These are phyloP conservation scores for Bertia moriformis DNA, from an alignment of 2,329 filamentous ascomycete genomes.

Conservation along the genomic window DNA sequence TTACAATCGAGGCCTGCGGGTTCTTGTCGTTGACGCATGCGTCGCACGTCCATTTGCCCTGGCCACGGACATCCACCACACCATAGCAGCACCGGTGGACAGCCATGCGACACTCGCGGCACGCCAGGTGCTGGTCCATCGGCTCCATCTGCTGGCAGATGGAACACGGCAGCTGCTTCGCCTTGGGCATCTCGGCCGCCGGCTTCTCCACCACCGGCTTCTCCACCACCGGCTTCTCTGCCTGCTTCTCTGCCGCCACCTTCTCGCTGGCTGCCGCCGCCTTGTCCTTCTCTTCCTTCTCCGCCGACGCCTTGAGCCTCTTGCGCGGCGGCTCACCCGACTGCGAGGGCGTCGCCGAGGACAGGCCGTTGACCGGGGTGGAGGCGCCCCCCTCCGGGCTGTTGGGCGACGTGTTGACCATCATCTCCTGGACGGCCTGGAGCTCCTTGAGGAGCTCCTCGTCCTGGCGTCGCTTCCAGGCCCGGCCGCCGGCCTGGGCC, in stretches of 20 bases:
- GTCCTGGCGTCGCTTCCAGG: constrained; percentile 78
- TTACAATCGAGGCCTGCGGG: constrained; percentile 78
- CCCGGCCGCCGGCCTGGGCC: constrained; percentile 61
- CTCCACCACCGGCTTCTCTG: constrained; percentile 35
- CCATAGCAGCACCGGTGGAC: constrained; percentile 91
- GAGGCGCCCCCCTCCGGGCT: constrained; percentile 14
- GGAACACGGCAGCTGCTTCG: constrained; percentile 67
- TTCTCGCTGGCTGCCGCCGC: constrained; percentile 23
- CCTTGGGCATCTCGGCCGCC: constrained; percentile 63
- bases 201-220: too few species aligned
- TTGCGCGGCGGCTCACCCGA: constrained; percentile 44
- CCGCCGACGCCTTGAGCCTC: constrained; percentile 42
- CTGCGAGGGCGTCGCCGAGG: constrained; percentile 10
- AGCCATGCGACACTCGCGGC: constrained; percentile 75
- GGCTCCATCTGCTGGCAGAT: constrained; percentile 67
- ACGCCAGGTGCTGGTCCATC: constrained; percentile 57
- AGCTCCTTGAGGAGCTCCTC: constrained; percentile 76
- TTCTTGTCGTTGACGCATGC: constrained; percentile 91
- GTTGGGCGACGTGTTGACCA: constrained; percentile 24
- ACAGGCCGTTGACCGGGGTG: constrained; percentile 10
- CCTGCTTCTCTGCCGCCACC: constrained; percentile 42
- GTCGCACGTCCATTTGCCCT: constrained; percentile 83
- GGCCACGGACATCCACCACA: constrained; percentile 53
- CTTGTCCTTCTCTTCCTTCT: constrained; percentile 30
- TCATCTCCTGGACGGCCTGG: constrained; percentile 46